A percentile compares a stretch with the other conserved stretches of the same genome.
These are phyloP conservation scores for Bjerkandera adusta DNA, from an alignment of 1,284 basidiomycete species.

Conservation along the genomic window DNA sequence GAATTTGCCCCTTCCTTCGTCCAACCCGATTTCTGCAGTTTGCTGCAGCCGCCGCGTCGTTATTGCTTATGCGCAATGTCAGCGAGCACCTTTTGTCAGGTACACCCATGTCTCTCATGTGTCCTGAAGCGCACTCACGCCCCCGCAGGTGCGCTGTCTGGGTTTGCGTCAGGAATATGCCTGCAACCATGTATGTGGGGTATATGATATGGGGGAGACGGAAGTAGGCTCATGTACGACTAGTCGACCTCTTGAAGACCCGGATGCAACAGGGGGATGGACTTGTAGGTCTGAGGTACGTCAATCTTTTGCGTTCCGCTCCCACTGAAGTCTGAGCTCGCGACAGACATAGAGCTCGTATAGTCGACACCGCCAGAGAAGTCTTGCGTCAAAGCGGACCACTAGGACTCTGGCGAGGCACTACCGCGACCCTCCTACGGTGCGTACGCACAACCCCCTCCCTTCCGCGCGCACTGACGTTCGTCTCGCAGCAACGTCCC, in stretches of 20 bases:
- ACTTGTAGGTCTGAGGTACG: constrained; percentile 7
- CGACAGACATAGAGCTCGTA: constrained; percentile 34
- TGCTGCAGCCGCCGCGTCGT: too few species aligned
- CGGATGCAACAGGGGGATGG: constrained; percentile 78
- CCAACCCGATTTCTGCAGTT: too few species aligned
- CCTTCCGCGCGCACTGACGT: background rate
- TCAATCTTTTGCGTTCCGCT: background rate
- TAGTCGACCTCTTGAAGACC: constrained; percentile 88
- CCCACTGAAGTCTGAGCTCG: background rate
- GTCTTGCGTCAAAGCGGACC: constrained; percentile 64
- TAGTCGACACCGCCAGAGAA: constrained; percentile 52
- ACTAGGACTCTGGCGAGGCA: constrained; percentile 83
- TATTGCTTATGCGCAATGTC: constrained; percentile 65
- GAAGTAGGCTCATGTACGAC: constrained; percentile 5
- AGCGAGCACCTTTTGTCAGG: constrained; percentile 73
- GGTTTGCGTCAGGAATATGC: constrained; percentile 67
- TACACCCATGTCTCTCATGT: constrained; percentile 26
- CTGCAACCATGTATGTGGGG: constrained; percentile 71
- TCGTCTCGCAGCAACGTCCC: constrained; percentile 76
- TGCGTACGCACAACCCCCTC: constrained; percentile 21
- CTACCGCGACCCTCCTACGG: constrained; percentile 79
- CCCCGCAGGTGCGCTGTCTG: constrained; percentile 64
- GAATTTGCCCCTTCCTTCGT: too few species aligned
- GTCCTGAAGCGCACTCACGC: background rate
- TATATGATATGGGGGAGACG: constrained; percentile 3